These are phyloP conservation scores for Arbutus unedo DNA, from an alignment of 148 eudicot species.

Conservation along the genomic window DNA sequence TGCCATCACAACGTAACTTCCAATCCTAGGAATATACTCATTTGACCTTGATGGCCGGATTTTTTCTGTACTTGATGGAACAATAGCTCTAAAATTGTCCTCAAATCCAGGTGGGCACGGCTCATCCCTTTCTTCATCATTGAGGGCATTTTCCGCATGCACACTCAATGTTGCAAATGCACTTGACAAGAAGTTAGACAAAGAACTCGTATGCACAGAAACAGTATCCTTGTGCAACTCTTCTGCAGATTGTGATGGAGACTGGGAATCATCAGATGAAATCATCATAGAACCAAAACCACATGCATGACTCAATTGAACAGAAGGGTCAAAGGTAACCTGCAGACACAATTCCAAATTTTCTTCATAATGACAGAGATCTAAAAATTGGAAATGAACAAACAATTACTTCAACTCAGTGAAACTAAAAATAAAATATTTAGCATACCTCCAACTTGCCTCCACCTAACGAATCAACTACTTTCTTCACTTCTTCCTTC, in stretches of 20 bases:
- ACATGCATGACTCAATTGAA: conserved; percentile 17
- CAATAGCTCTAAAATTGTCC: conserved; percentile 18
- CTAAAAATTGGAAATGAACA: neutral
- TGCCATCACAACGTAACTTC: conserved; percentile 43
- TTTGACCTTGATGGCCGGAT: conserved; percentile 30
- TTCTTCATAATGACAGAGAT: neutral
- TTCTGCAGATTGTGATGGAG: conserved; percentile 19
- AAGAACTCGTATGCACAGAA: conserved; percentile 23
- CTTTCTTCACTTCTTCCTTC: conserved; percentile 50
- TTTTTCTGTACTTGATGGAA: conserved; percentile 26
- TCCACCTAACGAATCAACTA: conserved; percentile 26
- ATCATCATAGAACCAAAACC: conserved; percentile 17
- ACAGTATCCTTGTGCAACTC: conserved; percentile 19
- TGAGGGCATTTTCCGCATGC: conserved; percentile 21
- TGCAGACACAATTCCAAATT: conserved; percentile 25
- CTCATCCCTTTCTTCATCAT: conserved; percentile 31
- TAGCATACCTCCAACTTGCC: conserved; percentile 46
- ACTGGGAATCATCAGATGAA: conserved; percentile 28
- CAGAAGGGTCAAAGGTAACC: conserved; percentile 36
- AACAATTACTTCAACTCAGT: neutral
- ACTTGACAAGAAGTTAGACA: conserved; percentile 36
- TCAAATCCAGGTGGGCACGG: conserved; percentile 49
- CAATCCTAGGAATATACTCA: conserved; percentile 25
- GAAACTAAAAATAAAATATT: neutral
- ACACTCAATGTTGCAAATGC: conserved; percentile 50